Conservation (phyloP, 2,329 filamentous ascomycete genomes). For the Nigrograna mackinnonii region DNA sequence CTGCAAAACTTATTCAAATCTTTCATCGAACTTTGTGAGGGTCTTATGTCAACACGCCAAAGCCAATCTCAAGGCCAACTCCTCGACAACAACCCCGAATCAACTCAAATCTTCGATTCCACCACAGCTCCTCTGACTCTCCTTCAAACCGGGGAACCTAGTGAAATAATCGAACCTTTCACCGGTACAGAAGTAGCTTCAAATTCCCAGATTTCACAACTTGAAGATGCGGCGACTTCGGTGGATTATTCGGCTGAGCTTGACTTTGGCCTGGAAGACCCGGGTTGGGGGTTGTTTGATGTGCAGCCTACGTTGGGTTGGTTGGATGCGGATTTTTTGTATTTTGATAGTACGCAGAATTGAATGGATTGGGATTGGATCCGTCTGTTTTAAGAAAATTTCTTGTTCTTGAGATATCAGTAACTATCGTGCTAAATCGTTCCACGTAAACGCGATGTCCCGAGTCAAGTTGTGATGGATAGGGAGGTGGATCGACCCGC, state of each 20-base stretch:
- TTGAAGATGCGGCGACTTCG: not conserved
- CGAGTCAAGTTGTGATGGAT: no score
- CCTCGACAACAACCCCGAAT: not conserved
- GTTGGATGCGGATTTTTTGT: conserved; percentile 22
- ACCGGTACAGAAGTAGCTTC: not conserved
- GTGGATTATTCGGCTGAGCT: not conserved
- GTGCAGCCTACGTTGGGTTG: conserved; percentile 23
- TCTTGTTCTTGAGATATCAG: no score
- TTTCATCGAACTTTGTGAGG: conserved; percentile 16
- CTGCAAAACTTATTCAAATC: conserved; percentile 17
- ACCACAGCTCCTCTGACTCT: not conserved
- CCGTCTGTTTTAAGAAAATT: no score
- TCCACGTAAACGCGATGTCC: no score
- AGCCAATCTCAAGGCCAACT: not conserved
- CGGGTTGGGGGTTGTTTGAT: conserved; percentile 20
- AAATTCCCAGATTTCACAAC: not conserved
- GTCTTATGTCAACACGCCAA: conserved; percentile 5
- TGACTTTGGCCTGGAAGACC: conserved; percentile 2
- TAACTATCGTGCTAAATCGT: no score
- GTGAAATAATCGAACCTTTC: not conserved
- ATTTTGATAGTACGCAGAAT: conserved; percentile 9
- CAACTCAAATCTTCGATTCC: not conserved
- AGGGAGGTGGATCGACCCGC: no score
- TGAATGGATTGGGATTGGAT: no score
- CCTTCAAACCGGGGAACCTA: not conserved